phyloP scores from a whole-genome alignment of 805 yeast species.

The Ogataea trehalophila region DNA sequence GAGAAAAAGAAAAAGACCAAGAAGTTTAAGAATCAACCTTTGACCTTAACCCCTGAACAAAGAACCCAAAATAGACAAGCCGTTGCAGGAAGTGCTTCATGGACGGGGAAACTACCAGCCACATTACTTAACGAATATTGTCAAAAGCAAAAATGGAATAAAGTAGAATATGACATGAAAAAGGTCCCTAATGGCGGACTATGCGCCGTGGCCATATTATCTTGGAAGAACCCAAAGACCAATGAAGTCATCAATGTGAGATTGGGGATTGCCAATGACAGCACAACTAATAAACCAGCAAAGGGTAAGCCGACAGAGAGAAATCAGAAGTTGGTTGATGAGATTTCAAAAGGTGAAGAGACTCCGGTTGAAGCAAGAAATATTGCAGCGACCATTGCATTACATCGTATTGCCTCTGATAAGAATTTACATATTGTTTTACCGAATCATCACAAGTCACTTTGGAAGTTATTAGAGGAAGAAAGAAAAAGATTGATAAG shows the following conservation, averaged over 20 bases:
- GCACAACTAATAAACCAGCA: conserved; percentile 38
- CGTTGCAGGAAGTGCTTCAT: conserved; percentile 68
- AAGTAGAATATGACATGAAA: conserved; percentile 72
- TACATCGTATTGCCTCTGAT: conserved; percentile 72
- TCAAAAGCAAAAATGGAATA: conserved; percentile 86
- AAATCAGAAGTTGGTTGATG: too few relatives aligned
- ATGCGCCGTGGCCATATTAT: conserved; percentile 58
- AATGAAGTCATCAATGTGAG: conserved; percentile 56
- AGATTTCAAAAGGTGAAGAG: conserved; percentile 37
- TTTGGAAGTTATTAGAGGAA: conserved; percentile 72
- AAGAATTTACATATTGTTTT: conserved; percentile 84
- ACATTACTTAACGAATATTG: conserved; percentile 81
- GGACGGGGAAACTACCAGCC: conserved; percentile 95
- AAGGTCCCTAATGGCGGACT: conserved; percentile 42
- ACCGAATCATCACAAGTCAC: conserved; percentile 73
- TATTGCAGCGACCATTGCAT: conserved; percentile 81
- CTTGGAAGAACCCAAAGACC: conserved; percentile 78
- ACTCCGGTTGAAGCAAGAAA: conserved; percentile 90
- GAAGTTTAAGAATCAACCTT: not conserved
- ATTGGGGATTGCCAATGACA: conserved; percentile 27
- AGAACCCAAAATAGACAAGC: conserved; percentile 33
- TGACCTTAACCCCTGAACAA: conserved; percentile 4
- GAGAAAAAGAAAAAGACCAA: not conserved
- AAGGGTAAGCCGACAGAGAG: conserved; percentile 38
- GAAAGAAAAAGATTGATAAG: conserved; percentile 48